A percentile compares a stretch with the other conserved stretches of the same genome.
These are phyloP conservation scores for Wallemia mellicola DNA, from an alignment of 1,284 basidiomycete species.

Conservation along the genomic window DNA sequence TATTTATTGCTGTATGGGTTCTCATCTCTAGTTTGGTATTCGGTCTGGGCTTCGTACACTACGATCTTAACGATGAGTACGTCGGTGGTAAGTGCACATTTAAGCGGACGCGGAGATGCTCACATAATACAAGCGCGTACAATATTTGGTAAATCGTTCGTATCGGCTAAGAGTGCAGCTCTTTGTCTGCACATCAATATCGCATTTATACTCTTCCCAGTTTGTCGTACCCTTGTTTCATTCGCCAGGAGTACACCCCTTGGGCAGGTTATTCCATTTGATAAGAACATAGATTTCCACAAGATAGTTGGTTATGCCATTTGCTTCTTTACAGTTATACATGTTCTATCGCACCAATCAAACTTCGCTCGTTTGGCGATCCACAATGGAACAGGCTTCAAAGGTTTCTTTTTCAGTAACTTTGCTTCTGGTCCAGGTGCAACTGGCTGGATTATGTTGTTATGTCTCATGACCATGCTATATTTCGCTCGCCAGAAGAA, in stretches of 20 bases:
- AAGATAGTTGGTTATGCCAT: conserved; percentile 66
- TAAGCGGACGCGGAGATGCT: not conserved
- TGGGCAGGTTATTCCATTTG: conserved; percentile 17
- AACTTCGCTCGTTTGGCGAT: conserved; percentile 25
- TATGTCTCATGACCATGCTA: conserved; percentile 37
- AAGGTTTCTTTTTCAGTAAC: conserved; percentile 39
- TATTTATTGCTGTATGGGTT: conserved; percentile 47
- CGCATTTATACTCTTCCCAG: conserved; percentile 60
- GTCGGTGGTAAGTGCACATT: conserved; percentile 5
- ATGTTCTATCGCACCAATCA: conserved; percentile 34
- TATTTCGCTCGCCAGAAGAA: conserved; percentile 52
- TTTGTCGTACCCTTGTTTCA: conserved; percentile 71
- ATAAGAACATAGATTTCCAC: conserved; percentile 64
- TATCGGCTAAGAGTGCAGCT: conserved; percentile 50
- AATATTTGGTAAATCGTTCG: conserved; percentile 42
- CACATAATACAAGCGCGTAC: conserved; percentile 22
- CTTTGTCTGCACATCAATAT: conserved; percentile 61
- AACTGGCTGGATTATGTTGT: conserved; percentile 78
- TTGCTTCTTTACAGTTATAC: conserved; percentile 36
- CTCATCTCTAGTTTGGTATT: conserved; percentile 43
- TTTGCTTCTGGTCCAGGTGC: conserved; percentile 57
- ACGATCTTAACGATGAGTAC: conserved; percentile 44
- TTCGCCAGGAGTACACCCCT: conserved; percentile 47
- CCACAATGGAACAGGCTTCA: conserved; percentile 19
- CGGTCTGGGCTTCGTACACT: conserved; percentile 40